Base-by-base conservation (phyloP, 208 protist genomes). In the Perkinsela sp. region DNA sequence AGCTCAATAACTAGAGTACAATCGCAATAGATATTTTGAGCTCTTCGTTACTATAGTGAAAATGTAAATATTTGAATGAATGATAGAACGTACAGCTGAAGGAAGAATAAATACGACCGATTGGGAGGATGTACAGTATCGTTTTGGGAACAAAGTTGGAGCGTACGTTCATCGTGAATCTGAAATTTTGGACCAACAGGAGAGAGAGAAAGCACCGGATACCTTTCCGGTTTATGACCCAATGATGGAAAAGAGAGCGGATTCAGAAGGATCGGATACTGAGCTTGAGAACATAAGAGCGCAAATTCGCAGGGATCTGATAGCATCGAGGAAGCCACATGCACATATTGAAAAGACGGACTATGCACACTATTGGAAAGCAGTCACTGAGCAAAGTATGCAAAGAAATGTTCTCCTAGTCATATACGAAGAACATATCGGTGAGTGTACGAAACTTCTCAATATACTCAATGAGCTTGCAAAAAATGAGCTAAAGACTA, bases 121-220 rank as follows among this genome's bases (percentile, higher is more conserved):
- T 76, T 92, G 87, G 85, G 87, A 92, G 72, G 87, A 92, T 70
- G 72, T 90, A 65, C 87, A 92, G 73, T 92, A 90, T 77, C 81
- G 84, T 65, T 80, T 84, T 32, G 87, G 87, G 67, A 92, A 92
- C 71, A 76, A 78, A 15, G 81, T 88, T 0, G 87, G 83, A 0
- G 83, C 86, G 72, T 92, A 92, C 71, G 74, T 78, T 13, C 86
- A 80, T 1, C 78, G 88, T 67, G 84, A 90, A 70, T 69, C 84
- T 28, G 78, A 83, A 32, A 80, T 92, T 30, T 71, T 90, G 1
- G 79, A 83, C 1, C 87, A 92, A 68, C 78, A 83, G 65, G 40
- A 57, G 22, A n/a, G n/a, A n/a, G n/a, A n/a, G n/a, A n/a, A n/a
- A n/a, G n/a, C n/a, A n/a, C n/a, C n/a, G n/a, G n/a, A n/a, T n/a